Base-by-base conservation (phyloP, 768 basidiomycete genomes). In the Cyathus striatus region DNA sequence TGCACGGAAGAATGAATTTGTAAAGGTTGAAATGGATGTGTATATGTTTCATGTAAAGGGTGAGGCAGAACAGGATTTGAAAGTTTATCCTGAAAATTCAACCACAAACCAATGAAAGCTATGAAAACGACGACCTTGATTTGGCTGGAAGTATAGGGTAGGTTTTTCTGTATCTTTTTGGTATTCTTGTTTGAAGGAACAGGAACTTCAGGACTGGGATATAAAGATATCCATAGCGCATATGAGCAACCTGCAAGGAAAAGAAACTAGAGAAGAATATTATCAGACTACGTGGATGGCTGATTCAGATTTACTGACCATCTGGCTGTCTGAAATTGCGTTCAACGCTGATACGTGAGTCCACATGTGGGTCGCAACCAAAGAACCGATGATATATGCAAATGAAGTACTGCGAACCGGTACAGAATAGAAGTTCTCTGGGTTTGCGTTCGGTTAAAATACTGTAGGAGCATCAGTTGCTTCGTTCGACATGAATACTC, bases 1-100 rank as follows among this genome's bases (percentile, higher is more conserved):
- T 79, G 70, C 16, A 73, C 72, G 1, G 85, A 74, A 1, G 77
- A 87, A 38, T 85, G 75, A 20, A 91, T 76, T 25, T 71, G 76
- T n/a, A 88, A 63, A 2, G 79, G 76, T 45, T 70, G 71, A 23
- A 56, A 61, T 2, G 76, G 76, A 48, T 76, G 78, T 22, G 59
- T 65, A 53, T 76, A 81, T 3, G 78, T 68, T 43, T 67, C 59
- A 21, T 53, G 45, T 13, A 79, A 58, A 26, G 79, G 81, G 55
- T 76, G 73, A 2, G 72, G 73, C 24, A 86, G 71, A 14, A 79
- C 72, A 7, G 81, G 82, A 38, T 80, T 76, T 17, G 58, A 63
- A n/a, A 83, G 48, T 22, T 55, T 49, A 20, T 61, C 62, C 26
- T 62, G 60, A 2, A 62, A 49, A 30, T 65, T 53, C 45, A 68